These are phyloP conservation scores for Gossypium australe DNA, from an alignment of 345 rosid genomes.

Conservation along the genomic window DNA sequence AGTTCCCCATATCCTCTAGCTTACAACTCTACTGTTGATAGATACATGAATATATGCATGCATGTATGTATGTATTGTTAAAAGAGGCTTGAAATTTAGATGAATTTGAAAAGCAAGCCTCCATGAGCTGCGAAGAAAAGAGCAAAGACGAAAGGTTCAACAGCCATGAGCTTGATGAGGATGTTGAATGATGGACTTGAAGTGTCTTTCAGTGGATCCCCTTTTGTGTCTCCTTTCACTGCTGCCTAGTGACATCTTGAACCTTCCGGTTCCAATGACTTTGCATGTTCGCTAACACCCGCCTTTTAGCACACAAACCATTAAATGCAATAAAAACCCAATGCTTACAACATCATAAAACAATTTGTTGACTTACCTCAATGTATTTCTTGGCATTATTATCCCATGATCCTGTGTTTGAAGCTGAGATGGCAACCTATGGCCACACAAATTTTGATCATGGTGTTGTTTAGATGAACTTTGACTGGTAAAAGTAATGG, in stretches of 20 bases:
- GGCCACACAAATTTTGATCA: not conserved
- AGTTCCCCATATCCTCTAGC: not conserved
- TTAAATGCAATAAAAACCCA: not conserved
- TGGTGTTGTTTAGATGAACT: not conserved
- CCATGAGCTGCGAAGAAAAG: constrained; percentile 69
- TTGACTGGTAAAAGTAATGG: not conserved
- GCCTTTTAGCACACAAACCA: constrained; percentile 25
- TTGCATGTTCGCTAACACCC: constrained; percentile 56
- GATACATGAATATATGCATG: not conserved
- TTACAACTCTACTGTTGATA: not conserved
- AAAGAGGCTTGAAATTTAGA: constrained; percentile 19
- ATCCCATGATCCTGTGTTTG: constrained; percentile 71
- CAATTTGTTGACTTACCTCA: constrained; percentile 33
- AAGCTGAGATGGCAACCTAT: constrained; percentile 65
- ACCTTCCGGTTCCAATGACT: constrained; percentile 53
- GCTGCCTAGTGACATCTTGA: constrained; percentile 67
- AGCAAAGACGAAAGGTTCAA: constrained; percentile 63
- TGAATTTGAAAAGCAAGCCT: constrained; percentile 45
- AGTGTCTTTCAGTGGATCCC: constrained; percentile 69
- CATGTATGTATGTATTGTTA: too few species aligned
- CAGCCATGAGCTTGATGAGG: constrained; percentile 75
- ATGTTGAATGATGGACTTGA: constrained; percentile 68
- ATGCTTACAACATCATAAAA: not conserved
- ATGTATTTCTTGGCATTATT: constrained; percentile 72
- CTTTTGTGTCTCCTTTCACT: constrained; percentile 60